Evolutionary conservation across 371 early-diverging fungal genomes (phyloP).

Genomic region (Mucor sp.): DNA sequence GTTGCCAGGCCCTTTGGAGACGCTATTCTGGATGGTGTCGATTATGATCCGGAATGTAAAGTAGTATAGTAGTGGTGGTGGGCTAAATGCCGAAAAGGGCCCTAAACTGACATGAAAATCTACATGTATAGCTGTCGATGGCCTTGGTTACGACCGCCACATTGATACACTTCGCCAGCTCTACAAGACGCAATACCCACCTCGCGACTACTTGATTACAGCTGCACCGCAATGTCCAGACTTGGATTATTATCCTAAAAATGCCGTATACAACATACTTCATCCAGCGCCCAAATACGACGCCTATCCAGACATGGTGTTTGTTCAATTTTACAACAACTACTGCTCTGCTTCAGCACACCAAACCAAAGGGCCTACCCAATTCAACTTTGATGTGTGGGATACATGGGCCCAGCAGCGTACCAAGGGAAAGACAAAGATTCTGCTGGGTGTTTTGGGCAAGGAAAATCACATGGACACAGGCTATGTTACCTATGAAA

Average conservation of each 20-base stretch:
- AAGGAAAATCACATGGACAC: conserved; percentile 54
- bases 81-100: no score
- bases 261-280: conserved; percentile 49
- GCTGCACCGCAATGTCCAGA: conserved; percentile 64
- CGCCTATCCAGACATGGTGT: conserved; percentile 59
- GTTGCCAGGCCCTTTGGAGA: conserved; percentile 39
- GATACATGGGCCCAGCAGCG: conserved; percentile 45
- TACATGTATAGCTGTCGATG: conserved; percentile 21
- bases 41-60: conserved; percentile 57
- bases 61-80: no score
- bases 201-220: conserved; percentile 39
- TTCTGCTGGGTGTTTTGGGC: conserved; percentile 60
- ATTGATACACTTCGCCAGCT: conserved; percentile 32
- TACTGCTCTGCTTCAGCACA: conserved; percentile 50
- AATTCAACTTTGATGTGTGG: conserved; percentile 66
- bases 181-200: conserved; percentile 44
- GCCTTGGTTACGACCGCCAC: conserved; percentile 31
- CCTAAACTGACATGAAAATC: no score
- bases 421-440: conserved; percentile 31
- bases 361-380: conserved; percentile 17
- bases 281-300: conserved; percentile 33
- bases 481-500: conserved; percentile 50
- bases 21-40: conserved; percentile 41
- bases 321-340: conserved; percentile 80
- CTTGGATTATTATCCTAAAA: conserved; percentile 49